A percentile compares a stretch with the other conserved stretches of the same genome.
These are phyloP conservation scores for Inga leiocalycina DNA, from an alignment of 306 rosid species.

Conservation along the genomic window DNA sequence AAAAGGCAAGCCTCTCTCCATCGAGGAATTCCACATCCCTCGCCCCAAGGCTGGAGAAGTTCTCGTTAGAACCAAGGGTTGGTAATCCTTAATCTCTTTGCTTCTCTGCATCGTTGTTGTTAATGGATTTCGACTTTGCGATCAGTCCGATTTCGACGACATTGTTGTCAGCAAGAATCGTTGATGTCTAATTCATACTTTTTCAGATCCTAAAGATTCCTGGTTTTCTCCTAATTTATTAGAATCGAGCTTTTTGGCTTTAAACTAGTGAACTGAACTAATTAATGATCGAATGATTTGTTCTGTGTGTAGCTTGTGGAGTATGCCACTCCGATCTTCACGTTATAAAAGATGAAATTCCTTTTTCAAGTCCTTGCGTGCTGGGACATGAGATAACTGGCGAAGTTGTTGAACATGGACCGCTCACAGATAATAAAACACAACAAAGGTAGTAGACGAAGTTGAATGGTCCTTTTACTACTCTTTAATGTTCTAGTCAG, in stretches of 20 bases:
- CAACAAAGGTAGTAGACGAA: slow-evolving; percentile 55
- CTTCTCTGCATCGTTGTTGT: background rate
- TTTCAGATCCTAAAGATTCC: background rate
- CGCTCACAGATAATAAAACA: slow-evolving; percentile 51
- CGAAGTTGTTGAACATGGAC: slow-evolving; percentile 81
- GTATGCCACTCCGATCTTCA: slow-evolving; percentile 99
- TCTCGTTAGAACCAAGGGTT: slow-evolving; percentile 86
- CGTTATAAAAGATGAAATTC: slow-evolving; percentile 87
- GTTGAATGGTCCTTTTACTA: background rate
- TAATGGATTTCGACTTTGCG: background rate
- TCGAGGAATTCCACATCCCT: slow-evolving; percentile 84
- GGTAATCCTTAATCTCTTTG: background rate
- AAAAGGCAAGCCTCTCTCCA: slow-evolving; percentile 79
- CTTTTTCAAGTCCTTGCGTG: slow-evolving; percentile 83
- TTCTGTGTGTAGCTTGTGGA: slow-evolving; percentile 71
- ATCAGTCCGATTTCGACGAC: background rate
- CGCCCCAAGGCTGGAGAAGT: slow-evolving; percentile 88
- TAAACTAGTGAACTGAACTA: background rate
- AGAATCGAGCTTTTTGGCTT: background rate
- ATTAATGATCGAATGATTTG: background rate
- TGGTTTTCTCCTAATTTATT: background rate
- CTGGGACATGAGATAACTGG: slow-evolving; percentile 96
- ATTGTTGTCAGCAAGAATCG: background rate
- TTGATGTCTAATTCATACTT: background rate
- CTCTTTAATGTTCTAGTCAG: slow-evolving; percentile 4